Evolutionary conservation across 139 green algal species (phyloP).

Genomic region (Volvox africanus): DNA sequence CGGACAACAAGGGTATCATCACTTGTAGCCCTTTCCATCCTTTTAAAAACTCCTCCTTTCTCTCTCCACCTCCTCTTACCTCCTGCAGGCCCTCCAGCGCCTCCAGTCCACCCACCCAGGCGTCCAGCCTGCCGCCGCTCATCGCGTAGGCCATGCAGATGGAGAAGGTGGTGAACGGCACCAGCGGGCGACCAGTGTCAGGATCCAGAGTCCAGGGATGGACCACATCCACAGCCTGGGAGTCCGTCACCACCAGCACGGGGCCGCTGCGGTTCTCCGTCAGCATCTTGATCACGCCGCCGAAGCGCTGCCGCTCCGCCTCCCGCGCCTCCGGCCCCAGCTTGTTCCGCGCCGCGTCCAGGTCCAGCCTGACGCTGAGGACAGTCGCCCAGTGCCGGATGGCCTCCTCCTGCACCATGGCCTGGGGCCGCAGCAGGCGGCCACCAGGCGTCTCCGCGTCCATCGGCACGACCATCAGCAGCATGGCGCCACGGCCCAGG

Average conservation of each 20-base stretch:
- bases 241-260: constrained; percentile 74
- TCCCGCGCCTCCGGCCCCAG: constrained; percentile 47
- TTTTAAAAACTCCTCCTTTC: too few species aligned
- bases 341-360: constrained; percentile 63
- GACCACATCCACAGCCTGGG: constrained; percentile 77
- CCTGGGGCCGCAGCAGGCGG: constrained; percentile 76
- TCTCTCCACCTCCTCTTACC: neutral
- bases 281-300: constrained; percentile 57
- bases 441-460: constrained; percentile 77
- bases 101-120: constrained; percentile 66
- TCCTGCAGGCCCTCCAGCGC: constrained; percentile 51
- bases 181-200: constrained; percentile 49
- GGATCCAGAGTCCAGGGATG: constrained; percentile 74
- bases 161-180: constrained; percentile 79
- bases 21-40: too few species aligned
- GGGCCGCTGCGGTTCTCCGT: constrained; percentile 58
- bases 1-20: too few species aligned
- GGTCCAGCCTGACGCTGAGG: constrained; percentile 69
- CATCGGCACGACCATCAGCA: constrained; percentile 82
- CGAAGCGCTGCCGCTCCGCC: constrained; percentile 66
- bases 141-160: constrained; percentile 74
- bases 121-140: constrained; percentile 63
- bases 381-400: constrained; percentile 71
- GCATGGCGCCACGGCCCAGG: constrained; percentile 48
- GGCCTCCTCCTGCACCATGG: constrained; percentile 74